A percentile compares a stretch with the other conserved stretches of the same genome.
Evolutionary conservation across 2,329 filamentous ascomycete genomes (phyloP).

Genomic region (Rasamsonia emersonii): DNA sequence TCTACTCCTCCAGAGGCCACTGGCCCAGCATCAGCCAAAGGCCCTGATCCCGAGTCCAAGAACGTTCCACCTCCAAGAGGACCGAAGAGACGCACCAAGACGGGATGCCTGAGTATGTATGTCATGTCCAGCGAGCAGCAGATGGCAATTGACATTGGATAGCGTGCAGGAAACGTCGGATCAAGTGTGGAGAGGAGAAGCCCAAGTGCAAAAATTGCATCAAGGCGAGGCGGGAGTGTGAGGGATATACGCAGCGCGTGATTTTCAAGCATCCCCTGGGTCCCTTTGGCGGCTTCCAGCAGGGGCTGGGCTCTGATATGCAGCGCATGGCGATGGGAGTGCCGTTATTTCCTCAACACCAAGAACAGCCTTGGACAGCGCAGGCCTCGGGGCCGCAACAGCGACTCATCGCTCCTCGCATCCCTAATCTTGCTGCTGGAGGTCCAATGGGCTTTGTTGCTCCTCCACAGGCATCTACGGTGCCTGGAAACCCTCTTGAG

Average conservation of each 20-base stretch:
- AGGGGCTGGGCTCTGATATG: slow-evolving; percentile 15
- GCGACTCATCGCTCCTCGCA: slow-evolving; percentile 26
- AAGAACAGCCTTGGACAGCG: slow-evolving; percentile 15
- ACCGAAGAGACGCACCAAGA: slow-evolving; percentile 71
- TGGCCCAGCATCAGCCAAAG: slow-evolving; percentile 8
- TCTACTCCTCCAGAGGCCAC: background rate
- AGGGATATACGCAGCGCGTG: slow-evolving; percentile 34
- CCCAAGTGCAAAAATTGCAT: slow-evolving; percentile 39
- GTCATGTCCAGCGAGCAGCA: background rate
- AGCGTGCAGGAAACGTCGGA: slow-evolving; percentile 89
- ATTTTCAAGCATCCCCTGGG: slow-evolving; percentile 34
- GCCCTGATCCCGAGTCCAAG: slow-evolving; percentile 12
- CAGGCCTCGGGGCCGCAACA: slow-evolving; percentile 23
- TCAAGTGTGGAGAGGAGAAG: slow-evolving; percentile 88
- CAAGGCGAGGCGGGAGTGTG: slow-evolving; percentile 39
- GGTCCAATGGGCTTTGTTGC: background rate
- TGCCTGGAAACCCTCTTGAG: no score
- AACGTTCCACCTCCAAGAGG: slow-evolving; percentile 16
- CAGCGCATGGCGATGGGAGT: slow-evolving; percentile 13
- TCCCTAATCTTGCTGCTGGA: slow-evolving; percentile 11
- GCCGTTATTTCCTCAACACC: slow-evolving; percentile 14
- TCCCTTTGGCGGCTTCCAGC: slow-evolving; percentile 18
- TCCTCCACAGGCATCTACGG: no score
- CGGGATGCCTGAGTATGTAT: slow-evolving; percentile 74
- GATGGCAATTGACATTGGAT: slow-evolving; percentile 4